Evolutionary conservation across 352 stramenopile species (phyloP).

Genomic region (Phytophthora idaei): DNA sequence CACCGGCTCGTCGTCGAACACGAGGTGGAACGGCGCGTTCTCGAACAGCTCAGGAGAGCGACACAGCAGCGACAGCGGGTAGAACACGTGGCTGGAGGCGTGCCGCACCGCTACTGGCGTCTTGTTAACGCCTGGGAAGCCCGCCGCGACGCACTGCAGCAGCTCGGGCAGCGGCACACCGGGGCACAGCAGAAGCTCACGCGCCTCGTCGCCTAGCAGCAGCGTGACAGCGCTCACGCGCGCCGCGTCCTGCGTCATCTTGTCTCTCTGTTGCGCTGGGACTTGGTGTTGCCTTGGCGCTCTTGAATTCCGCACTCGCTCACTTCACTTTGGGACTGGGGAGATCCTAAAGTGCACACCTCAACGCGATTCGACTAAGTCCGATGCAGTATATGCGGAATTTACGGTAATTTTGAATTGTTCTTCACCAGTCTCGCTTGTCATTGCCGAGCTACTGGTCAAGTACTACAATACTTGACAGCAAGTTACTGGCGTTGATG

Average conservation of each 20-base stretch:
- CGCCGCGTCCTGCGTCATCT: slow-evolving; percentile 27
- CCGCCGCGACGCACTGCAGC: slow-evolving; percentile 50
- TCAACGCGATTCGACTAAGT: slow-evolving; percentile 17
- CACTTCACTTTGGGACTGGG: slow-evolving; percentile 24
- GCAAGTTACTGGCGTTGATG: no score
- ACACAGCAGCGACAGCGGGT: slow-evolving; percentile 72
- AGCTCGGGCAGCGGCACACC: slow-evolving; percentile 53
- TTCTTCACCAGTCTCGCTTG: no score
- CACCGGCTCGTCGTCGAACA: slow-evolving; percentile 30
- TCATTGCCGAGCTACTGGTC: no score
- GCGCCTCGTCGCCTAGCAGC: slow-evolving; percentile 30
- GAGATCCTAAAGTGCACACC: slow-evolving; percentile 13
- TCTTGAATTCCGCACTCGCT: slow-evolving; percentile 5
- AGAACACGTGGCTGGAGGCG: slow-evolving; percentile 51
- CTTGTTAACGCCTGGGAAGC: slow-evolving; percentile 40
- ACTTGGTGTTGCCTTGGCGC: not conserved
- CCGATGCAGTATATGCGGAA: slow-evolving; percentile 1
- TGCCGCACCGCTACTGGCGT: slow-evolving; percentile 31
- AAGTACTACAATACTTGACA: no score
- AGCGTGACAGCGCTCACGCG: slow-evolving; percentile 53
- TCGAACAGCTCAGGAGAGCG: slow-evolving; percentile 61
- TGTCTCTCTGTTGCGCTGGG: not conserved
- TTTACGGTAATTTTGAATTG: slow-evolving; percentile 11
- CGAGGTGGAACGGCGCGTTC: slow-evolving; percentile 47
- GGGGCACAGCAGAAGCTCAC: slow-evolving; percentile 50